Evolutionary conservation across 116 monocot genomes (phyloP), one percentile per base, ranked within the genome.

Genomic region (Thalassia testudinum): DNA sequence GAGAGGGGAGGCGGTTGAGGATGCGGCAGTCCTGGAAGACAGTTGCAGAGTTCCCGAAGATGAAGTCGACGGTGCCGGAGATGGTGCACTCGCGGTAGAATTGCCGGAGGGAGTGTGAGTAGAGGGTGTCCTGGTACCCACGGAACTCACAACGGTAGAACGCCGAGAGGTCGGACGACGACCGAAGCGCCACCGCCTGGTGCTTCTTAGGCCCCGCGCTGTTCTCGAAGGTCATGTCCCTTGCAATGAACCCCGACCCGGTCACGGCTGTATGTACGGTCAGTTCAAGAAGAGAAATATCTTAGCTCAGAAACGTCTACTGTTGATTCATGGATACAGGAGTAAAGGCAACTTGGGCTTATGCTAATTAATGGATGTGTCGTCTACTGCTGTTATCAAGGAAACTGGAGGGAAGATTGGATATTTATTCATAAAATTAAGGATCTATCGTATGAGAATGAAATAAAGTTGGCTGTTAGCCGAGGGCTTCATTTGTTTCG

Each of bases 111-210:
- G 84, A 63, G 65, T 90, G 84, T 24, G 76, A 72, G 71, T 91
- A 91, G 42, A 91, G 85, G 1, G 91, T 85, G 73, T 91, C 91
- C 54, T 91, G 91, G 73, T 81, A 78, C 5, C 74, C 85, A 11
- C n/a, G n/a, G 30, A 34, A 34, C 30, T 34, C 30, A 10, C 30
- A 34, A 5, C 30, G 30, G 30, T 34, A 34, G 30, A 34, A 34
- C 30, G 19, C 55, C 45, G 59, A 59, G 47, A 59, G 47, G 59
- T 59, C 59, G 22, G 80, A 74, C 75, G 62, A 51, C 34, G 75
- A 62, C 0, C 78, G 65, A 5, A 85, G 71, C 7, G 91, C 91
- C 43, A 85, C 91, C 16, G 91, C 91, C 54, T 91, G 91, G 61
- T 85, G 70, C 50, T 85, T 81, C 47, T 47, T 34, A 14, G 91